These are phyloP conservation scores for Colletotrichum neosansevieriae DNA, from an alignment of 2,329 filamentous ascomycete genomes.

Conservation along the genomic window DNA sequence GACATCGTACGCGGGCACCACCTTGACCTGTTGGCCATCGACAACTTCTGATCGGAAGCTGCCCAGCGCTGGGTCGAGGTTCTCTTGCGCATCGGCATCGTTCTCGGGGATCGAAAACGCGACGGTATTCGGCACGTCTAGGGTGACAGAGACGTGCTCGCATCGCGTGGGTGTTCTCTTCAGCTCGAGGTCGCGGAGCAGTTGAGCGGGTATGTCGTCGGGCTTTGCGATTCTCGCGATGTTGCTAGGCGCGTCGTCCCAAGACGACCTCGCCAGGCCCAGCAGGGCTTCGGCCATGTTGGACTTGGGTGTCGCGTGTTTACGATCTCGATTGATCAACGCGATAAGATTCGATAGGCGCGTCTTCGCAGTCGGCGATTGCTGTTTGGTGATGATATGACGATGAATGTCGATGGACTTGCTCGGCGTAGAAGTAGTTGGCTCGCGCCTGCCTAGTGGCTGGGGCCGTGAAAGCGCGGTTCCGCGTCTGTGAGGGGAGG, in stretches of 20 bases:
- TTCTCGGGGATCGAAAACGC: conserved; percentile 55
- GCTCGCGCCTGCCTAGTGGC: not conserved
- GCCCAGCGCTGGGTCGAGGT: conserved; percentile 51
- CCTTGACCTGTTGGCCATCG: conserved; percentile 49
- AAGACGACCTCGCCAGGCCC: conserved; percentile 34
- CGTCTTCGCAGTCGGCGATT: conserved; percentile 33
- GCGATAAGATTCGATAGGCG: conserved; percentile 17
- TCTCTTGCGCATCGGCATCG: conserved; percentile 53
- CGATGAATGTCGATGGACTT: conserved; percentile 22
- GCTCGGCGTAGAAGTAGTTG: conserved; percentile 4
- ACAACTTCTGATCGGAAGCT: conserved; percentile 43
- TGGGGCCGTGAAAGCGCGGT: conserved; percentile 17
- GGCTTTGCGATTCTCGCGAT: conserved; percentile 51
- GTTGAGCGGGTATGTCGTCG: conserved; percentile 60
- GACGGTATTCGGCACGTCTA: conserved; percentile 60
- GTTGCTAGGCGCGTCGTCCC: conserved; percentile 46
- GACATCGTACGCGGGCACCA: conserved; percentile 59
- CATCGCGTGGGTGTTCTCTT: conserved; percentile 62
- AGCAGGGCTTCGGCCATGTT: conserved; percentile 47
- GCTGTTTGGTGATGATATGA: conserved; percentile 23
- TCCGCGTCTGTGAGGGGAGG: conserved; percentile 13
- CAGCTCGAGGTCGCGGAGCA: conserved; percentile 55
- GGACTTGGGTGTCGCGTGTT: not conserved
- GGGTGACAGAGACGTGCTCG: conserved; percentile 60
- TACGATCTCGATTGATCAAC: not conserved